Evolutionary conservation across 2,329 filamentous ascomycete species (phyloP).

Genomic region (Sporothrix sp.): DNA sequence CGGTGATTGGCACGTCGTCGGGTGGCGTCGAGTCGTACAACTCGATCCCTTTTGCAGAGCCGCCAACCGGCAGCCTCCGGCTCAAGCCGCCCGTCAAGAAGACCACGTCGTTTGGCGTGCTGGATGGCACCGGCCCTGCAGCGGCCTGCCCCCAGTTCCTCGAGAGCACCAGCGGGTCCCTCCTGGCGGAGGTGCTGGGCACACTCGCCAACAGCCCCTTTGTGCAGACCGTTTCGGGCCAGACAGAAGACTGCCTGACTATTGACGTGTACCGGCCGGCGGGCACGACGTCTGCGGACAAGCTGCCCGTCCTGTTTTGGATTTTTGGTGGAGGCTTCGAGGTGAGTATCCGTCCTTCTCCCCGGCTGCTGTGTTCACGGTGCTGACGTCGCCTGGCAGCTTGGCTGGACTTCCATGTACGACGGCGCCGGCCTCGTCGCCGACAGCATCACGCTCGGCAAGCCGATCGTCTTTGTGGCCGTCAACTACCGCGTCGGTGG

Average conservation of each 20-base stretch:
- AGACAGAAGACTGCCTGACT: constrained; percentile 55
- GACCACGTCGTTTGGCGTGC: constrained; percentile 46
- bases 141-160: constrained; percentile 21
- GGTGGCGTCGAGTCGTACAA: constrained; percentile 54
- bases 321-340: constrained; percentile 61
- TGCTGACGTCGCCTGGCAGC: too few species aligned
- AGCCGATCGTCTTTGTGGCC: constrained; percentile 64
- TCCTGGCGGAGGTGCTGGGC: background rate
- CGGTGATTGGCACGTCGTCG: constrained; percentile 2
- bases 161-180: background rate
- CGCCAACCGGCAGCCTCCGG: constrained; percentile 55
- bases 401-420: constrained; percentile 42
- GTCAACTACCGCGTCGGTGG: constrained; percentile 70
- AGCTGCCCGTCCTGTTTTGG: constrained; percentile 60
- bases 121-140: constrained; percentile 48
- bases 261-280: constrained; percentile 50
- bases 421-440: constrained; percentile 39
- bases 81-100: constrained; percentile 58
- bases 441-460: constrained; percentile 37
- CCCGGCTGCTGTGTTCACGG: too few species aligned
- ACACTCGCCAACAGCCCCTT: background rate
- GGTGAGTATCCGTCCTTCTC: too few species aligned
- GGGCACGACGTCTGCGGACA: constrained; percentile 42
- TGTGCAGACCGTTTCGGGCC: constrained; percentile 42
- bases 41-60: constrained; percentile 65